phyloP scores from a whole-genome alignment of 1,284 basidiomycete species.

The Ganoderma boninense region DNA sequence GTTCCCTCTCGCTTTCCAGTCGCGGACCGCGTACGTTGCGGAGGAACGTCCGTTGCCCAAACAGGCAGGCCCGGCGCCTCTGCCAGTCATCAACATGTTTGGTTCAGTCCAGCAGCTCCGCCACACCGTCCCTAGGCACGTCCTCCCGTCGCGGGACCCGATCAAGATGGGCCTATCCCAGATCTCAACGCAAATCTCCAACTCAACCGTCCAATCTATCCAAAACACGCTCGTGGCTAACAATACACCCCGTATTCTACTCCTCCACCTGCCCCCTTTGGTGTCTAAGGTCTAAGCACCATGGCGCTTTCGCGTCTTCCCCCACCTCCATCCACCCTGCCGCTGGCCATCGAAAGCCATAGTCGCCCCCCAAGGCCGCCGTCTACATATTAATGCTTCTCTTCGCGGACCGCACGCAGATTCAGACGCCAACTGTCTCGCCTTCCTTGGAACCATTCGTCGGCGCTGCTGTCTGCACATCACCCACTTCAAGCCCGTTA shows the following conservation, averaged over 20 bases:
- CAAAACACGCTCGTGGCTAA: constrained; percentile 19
- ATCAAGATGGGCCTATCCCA: constrained; percentile 26
- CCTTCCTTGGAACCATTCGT: constrained; percentile 16
- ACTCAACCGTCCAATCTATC: constrained; percentile 20
- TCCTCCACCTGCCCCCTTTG: background rate
- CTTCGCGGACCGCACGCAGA: background rate
- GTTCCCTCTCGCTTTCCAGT: background rate
- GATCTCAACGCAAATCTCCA: constrained; percentile 31
- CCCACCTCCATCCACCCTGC: background rate
- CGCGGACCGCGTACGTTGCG: constrained; percentile 16
- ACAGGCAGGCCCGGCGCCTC: constrained; percentile 13
- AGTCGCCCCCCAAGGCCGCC: background rate
- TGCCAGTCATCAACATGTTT: constrained; percentile 4
- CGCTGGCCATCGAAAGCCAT: background rate
- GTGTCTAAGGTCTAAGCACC: background rate
- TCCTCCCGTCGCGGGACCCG: constrained; percentile 24
- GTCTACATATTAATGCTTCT: background rate
- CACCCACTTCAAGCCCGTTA: constrained; percentile 7
- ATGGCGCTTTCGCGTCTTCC: background rate
- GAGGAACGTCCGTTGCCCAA: constrained; percentile 16
- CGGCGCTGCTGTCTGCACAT: constrained; percentile 14
- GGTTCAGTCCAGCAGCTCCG: constrained; percentile 6
- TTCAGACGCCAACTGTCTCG: constrained; percentile 23
- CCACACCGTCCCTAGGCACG: constrained; percentile 24
- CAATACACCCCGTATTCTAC: constrained; percentile 20